Evolutionary conservation across 441 rosid genomes (phyloP), one percentile per base, ranked within the genome.

Genomic region (Euphorbia celastroides): DNA sequence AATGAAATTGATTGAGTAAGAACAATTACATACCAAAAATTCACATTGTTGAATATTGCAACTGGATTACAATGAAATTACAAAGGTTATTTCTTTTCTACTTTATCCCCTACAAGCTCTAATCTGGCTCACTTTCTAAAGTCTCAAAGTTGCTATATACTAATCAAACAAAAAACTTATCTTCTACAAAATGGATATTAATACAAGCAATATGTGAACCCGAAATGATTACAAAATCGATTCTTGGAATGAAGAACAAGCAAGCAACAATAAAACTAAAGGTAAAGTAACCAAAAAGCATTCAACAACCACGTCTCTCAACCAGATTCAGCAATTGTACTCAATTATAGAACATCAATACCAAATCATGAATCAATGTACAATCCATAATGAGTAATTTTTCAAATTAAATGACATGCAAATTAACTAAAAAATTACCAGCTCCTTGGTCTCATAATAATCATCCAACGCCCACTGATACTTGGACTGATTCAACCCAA

Each of bases 401-500:
- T 44, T 44, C n/a, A 10, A 1, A 10, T 44, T 44, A 44, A 14
- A 9, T 44, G 1, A 44, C 44, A 38, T 2, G 44, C 3, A 38
- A 44, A 44, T 14, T 44, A 7, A 41, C 20, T n/a, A n/a, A 9
- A 76, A 63, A 67, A 85, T 80, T 80, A 89, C 97, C 77, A 83
- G 62, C 70, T 77, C 88, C 80, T 89, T 91, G 85, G 60, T 75
- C 74, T 87, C 85, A 65, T 87, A 86, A 63, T 92, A 89, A 81
- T 83, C 81, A 68, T 86, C 90, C 78, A 86, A 55, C 10, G 90
- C 90, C 90, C 90, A 86, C 65, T 86, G 97, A 59, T 92, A 95
- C 86, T 90, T 95, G 17, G 99, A 95, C 70, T 88, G 99, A 81
- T 95, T 84, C 76, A 95, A 86, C 31, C 99, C 99, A 72, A 92